Evolutionary conservation across 805 yeast genomes (phyloP).

Genomic region (Hanseniaspora mollemarum): DNA sequence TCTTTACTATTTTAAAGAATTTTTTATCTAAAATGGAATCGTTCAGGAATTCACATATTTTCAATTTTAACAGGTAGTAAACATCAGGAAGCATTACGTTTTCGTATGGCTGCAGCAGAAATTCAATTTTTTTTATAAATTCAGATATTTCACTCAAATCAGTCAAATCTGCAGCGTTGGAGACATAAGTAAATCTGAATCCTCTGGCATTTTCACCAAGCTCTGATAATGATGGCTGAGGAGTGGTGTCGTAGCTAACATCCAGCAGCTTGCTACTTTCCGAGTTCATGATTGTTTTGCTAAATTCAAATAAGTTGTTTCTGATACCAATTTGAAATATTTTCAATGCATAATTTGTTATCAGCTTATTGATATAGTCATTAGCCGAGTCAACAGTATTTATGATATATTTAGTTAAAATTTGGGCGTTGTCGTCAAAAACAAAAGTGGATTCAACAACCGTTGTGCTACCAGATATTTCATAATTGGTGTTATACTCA

Average conservation of each 20-base stretch:
- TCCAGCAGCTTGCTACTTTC: background rate
- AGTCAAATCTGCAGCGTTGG: conserved; percentile 30
- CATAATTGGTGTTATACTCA: conserved; percentile 6
- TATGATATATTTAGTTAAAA: conserved; percentile 24
- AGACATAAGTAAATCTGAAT: conserved; percentile 22
- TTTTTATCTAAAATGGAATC: conserved; percentile 53
- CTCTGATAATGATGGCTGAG: background rate
- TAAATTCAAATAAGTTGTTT: conserved; percentile 2
- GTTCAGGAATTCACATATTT: conserved; percentile 40
- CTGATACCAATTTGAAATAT: conserved; percentile 32
- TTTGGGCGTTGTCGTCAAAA: conserved; percentile 30
- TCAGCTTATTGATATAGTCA: conserved; percentile 26
- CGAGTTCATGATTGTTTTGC: conserved; percentile 4
- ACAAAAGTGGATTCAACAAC: conserved; percentile 31
- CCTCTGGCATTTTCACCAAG: background rate
- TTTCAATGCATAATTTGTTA: conserved; percentile 34
- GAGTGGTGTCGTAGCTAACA: background rate
- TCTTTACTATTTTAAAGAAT: conserved; percentile 52
- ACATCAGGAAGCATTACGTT: conserved; percentile 45
- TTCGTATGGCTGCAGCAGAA: conserved; percentile 52
- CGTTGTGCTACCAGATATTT: conserved; percentile 20
- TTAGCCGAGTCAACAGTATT: conserved; percentile 23
- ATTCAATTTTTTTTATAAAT: conserved; percentile 56
- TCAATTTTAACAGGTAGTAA: conserved; percentile 38
- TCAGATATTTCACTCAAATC: conserved; percentile 32